Conservation (phyloP, 2,329 filamentous ascomycete genomes). For the Botrytis aclada region DNA sequence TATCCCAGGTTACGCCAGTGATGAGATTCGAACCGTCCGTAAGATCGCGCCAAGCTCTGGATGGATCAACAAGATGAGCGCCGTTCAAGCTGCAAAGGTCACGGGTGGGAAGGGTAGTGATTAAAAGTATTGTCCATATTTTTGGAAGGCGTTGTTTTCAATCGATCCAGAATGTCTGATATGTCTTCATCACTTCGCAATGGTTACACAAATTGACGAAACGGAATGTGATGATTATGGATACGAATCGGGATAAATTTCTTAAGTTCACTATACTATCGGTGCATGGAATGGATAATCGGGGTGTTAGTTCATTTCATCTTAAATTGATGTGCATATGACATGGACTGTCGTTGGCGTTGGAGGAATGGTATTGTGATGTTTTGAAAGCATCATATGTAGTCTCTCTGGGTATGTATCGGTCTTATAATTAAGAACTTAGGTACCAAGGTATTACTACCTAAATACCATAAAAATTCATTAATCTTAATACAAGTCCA, state of each 20-base stretch:
- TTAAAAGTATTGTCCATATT: conserved; percentile 20
- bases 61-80: conserved; percentile 97
- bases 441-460: not conserved
- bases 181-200: not conserved
- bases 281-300: not conserved
- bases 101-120: conserved; percentile 46
- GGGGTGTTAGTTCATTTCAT: not conserved
- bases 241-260: not conserved
- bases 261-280: not conserved
- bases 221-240: not conserved
- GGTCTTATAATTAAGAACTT: not conserved
- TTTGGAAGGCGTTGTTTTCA: not conserved
- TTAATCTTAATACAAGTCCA: not conserved
- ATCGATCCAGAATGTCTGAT: not conserved
- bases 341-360: not conserved
- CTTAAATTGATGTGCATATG: not conserved
- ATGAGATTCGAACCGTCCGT: conserved; percentile 89
- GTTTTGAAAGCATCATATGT: not conserved
- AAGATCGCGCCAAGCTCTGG: conserved; percentile 84
- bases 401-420: not conserved
- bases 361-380: not conserved
- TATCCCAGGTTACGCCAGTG: conserved; percentile 89
- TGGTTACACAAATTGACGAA: not conserved
- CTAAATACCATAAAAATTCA: not conserved
- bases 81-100: conserved; percentile 89